Base-by-base conservation (phyloP, 306 rosid species). In the Citrullus amarus region DNA sequence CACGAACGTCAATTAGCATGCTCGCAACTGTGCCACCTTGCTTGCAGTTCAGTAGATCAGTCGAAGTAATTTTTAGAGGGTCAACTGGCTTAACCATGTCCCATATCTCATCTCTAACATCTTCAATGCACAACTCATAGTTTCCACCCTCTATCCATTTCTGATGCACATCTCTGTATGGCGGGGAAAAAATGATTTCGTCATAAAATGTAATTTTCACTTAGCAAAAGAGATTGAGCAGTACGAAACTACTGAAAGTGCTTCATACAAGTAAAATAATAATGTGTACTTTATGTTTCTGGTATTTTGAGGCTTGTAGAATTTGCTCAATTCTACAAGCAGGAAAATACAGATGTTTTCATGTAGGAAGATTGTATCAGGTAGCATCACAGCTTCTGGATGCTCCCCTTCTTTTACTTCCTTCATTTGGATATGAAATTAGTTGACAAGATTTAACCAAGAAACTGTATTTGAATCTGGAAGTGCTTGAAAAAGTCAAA, bases 21-120 rank as follows among this genome's bases (percentile, higher is more conserved):
- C 99, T 92, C 55, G 98, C 99, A 4, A 96, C 97, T 20, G 99
- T 96, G n/a, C 99, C 99, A 5, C 99, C 99, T 80, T 96, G 99
- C 82, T 96, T 96, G 93, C 99, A 96, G 72, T 77, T 79, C 69
- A 96, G 89, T 51, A 96, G 85, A 86, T 96, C 99, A 2, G 88
- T 85, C 85, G 86, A 86, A 41, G 99, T 90, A 43, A 96, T 88
- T 84, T 81, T 82, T 10, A 95, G 89, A 8, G 92, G 91, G 81
- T 95, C 97, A 2, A 43, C 89, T 20, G 99, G 97, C 90, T 95
- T 92, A 28, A 95, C 99, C 99, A 95, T 95, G 77, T 95, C 97
- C 97, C 97, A 95, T 41, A 95, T 90, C 89, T 95, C 98, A 61
- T 95, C 99, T 81, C 99, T 86, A 11, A 95, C 99, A 80, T 95